Evolutionary conservation across 2,329 filamentous ascomycete genomes (phyloP).

Genomic region (Colletotrichum sp.): DNA sequence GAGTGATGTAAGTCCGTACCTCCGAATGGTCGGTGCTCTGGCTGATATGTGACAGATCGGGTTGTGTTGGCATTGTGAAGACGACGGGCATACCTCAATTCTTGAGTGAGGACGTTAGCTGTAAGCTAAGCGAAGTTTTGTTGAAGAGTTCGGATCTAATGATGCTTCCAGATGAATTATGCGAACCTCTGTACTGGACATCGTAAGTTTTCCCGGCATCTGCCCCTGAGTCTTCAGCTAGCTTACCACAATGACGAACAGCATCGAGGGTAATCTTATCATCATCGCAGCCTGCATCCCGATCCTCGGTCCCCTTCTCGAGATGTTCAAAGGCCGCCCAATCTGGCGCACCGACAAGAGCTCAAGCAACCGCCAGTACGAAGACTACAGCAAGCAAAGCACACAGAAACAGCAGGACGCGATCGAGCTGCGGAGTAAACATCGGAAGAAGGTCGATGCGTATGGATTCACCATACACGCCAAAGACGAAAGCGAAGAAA

Average conservation of each 20-base stretch:
- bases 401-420: not conserved
- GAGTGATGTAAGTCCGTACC: conserved; percentile 25
- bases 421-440: not conserved
- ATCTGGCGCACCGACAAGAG: conserved; percentile 2
- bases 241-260: not conserved
- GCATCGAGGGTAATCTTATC: conserved; percentile 18
- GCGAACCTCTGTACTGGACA: not conserved
- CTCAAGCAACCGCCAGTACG: not conserved
- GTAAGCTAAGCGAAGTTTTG: not conserved
- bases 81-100: not conserved
- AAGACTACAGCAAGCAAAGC: not conserved
- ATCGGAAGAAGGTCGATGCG: not conserved
- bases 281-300: conserved; percentile 35
- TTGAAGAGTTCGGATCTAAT: rapidly evolving
- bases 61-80: not conserved
- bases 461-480: not conserved
- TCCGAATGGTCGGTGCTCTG: too few species aligned
- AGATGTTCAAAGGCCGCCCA: conserved; percentile 20
- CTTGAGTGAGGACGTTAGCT: not conserved
- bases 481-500: not conserved
- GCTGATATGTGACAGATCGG: not conserved
- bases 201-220: not conserved
- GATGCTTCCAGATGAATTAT: not conserved
- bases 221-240: not conserved
- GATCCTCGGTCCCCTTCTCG: conserved; percentile 30